Base-by-base conservation (phyloP, 176 grass and related monocot species). In the Aegilops sharonensis region DNA sequence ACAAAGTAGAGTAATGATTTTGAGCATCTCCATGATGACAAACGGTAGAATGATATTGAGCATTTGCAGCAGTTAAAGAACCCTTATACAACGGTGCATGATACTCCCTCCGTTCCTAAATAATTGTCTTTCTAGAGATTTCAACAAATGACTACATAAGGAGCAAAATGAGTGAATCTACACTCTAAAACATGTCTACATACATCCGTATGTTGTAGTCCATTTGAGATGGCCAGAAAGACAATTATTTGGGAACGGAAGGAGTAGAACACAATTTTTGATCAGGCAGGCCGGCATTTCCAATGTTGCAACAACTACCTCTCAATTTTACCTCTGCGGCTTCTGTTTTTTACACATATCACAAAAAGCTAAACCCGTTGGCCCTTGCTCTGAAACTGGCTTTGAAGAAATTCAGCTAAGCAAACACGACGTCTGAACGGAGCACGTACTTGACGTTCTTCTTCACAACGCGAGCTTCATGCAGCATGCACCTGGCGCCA, bases 401-500 rank as follows among this genome's bases (percentile, higher is more conserved):
- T 5, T 48, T 0, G 40, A 42, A 42, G 9, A 0, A 42, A 3
- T 29, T 24, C 75, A 43, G 68, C 78, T 95, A 94, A 67, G 86
- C 81, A 84, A 94, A 95, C 84, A 89, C 82, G 81, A 94, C 96
- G 82, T 98, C 96, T 47, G 93, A 98, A 39, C 95, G 89, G 31
- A 98, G 87, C 20, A 98, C 80, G 78, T 98, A 98, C 36, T 95
- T 98, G 47, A 87, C 64, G 50, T 94, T 92, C 88, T 94, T 95
- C 17, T 88, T 92, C 80, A 98, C 96, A 63, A 85, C 84, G 2
- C 96, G 90, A 23, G 96, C 96, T 89, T 98, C 96, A 64, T 98
- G 96, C 37, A 98, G 82, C 96, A 98, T 98, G 83, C 96, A 98
- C 78, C 95, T 94, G 32, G 89, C 86, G 30, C 96, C 96, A 9